Evolutionary conservation across 228 moss, liverwort and hornwort species (phyloP), one percentile per base, ranked within the genome.

Genomic region (Sphagnum magellanicum): DNA sequence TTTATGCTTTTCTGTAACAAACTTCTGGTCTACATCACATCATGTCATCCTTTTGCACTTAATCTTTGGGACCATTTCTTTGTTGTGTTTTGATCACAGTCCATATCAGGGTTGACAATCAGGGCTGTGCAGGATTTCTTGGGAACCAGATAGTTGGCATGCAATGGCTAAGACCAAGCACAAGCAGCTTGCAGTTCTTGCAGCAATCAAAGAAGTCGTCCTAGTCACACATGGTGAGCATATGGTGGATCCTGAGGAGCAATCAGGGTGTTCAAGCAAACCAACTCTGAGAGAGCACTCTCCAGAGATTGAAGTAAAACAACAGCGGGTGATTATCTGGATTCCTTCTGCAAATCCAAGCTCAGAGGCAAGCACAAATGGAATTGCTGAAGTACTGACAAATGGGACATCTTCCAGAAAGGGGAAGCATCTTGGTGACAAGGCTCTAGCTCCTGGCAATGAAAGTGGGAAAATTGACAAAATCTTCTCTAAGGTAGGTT

Each of bases 101-200:
- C 32, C 32, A 32, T 32, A 32, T 32, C 32, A 32, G 32, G 32
- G 32, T 32, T 32, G 32, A 32, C 32, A 32, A 32, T 32, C 32
- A 32, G 32, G 32, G 32, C 32, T 32, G 32, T 32, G 32, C 32
- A 32, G 32, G 32, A 32, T 32, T 32, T 32, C 32, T 32, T 32
- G 32, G 3, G 32, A 32, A 32, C 32, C 32, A 32, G 2, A 32
- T 32, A 32, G 32, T 32, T 32, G 32, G 32, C 32, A 50, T 6
- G 70, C 61, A 65, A 86, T 86, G 86, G 86, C 82, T 6, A 86
- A 86, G 74, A 86, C 86, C 32, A 86, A 86, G 79, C 86, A 82
- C 50, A 82, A 86, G 71, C 82, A 86, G 52, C 75, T 86, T 73
- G 86, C 86, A 73, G 86, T 82, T 49, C 70, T 86, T 64, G 86